Evolutionary conservation across 2,329 filamentous ascomycete genomes (phyloP), one percentile per base, ranked within the genome.

Genomic region (Phialocephala sp.): DNA sequence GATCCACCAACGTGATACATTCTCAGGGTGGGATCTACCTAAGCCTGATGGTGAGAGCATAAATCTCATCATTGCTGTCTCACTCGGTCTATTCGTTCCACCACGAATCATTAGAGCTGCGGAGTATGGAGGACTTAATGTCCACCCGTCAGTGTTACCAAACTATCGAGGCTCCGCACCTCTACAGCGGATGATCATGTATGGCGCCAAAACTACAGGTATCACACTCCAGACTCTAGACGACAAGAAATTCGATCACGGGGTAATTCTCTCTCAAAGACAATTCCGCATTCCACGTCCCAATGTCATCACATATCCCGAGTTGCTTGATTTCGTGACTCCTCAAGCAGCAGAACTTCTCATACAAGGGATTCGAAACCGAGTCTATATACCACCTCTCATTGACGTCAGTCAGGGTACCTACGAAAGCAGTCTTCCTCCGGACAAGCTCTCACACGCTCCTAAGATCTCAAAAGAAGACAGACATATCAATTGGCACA

Each of bases 71-170:
- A 83, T 98, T 55, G 94, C 94, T 57, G 95, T 98, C 4, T 98
- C 95, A 0, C 99, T 98, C 79, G 95, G 95, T 2, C 85, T 97
- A 8, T 90, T 97, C 67, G 89, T 99, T 0, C 95, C 95, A 0
- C 84, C 85, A 0, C 85, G 92, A 4, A 87, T 98, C 18, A 82
- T 99, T 24, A 80, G 81, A 24, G 80, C 80, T 0, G 87, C 91
- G 27, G 87, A 85, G 72, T 97, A 96, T 79, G 94, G 94, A 52
- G 95, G 95, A 0, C 80, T 99, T 2, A 99, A 99, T 77, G 85
- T 99, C 1, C 95, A 99, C 75, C 95, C 95, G 0, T 98, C 94
- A 0, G 80, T 97, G 35, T 85, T 99, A 15, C 94, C 94, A 4
- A 90, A 95, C 89, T 92, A 82, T 66, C 89, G 91, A 65, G 95